Conservation (phyloP, 2,329 filamentous ascomycete species). For the Trichoderma sp. region DNA sequence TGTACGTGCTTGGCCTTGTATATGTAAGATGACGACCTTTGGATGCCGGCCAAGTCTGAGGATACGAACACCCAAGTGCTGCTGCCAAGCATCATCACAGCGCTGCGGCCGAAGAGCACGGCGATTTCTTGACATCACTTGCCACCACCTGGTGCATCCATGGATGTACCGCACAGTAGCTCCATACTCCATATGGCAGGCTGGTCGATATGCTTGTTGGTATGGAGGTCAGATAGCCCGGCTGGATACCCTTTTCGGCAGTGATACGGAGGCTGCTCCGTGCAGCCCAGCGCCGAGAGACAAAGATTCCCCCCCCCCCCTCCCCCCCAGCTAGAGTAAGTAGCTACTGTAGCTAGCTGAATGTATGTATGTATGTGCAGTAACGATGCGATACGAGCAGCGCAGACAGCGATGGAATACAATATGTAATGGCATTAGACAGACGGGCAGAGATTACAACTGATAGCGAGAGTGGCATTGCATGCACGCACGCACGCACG, state of each 20-base stretch:
- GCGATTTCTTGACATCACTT: background rate
- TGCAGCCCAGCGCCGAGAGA: background rate
- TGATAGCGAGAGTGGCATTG: constrained; percentile 6
- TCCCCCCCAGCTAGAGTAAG: too few relatives aligned
- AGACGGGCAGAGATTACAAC: background rate
- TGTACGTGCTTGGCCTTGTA: background rate
- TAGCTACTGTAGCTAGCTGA: background rate
- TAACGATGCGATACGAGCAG: background rate
- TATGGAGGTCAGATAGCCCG: background rate
- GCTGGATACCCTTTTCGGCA: background rate
- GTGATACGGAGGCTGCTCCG: background rate
- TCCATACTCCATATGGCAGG: background rate
- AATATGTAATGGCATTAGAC: background rate
- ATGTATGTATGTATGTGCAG: background rate
- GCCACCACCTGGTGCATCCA: background rate
- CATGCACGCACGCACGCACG: background rate
- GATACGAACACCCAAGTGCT: background rate
- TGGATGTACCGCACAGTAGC: background rate
- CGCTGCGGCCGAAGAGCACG: background rate
- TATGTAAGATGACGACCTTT: background rate
- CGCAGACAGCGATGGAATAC: background rate
- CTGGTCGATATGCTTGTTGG: background rate
- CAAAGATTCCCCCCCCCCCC: too few relatives aligned
- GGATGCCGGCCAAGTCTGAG: background rate
- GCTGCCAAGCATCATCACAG: background rate